Base-by-base conservation (phyloP, 1,139 yeast genomes). In the Yamadazyma friedrichii region DNA sequence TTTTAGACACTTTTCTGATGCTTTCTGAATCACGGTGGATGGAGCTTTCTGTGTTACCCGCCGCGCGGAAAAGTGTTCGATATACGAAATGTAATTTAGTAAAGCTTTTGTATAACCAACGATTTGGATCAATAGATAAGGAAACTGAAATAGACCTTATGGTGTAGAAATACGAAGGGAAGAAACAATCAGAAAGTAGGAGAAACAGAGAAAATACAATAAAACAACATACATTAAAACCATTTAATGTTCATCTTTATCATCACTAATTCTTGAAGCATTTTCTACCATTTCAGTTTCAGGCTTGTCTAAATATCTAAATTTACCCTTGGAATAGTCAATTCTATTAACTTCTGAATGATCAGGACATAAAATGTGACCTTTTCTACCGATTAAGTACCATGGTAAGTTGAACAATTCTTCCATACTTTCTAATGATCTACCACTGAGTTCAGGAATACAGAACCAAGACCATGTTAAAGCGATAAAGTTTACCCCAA, bases 331-430 rank as follows among this genome's bases (percentile, higher is more conserved):
- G 15, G 42, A 39, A 16, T 42, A 42, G 24, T 42, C 45, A 17
- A 42, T 39, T 30, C 27, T 42, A 25, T 40, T 39, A 12, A 42
- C 41, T 53, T 74, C 78, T 20, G 82, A 73, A 56, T 70, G 67
- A 55, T 77, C 82, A 16, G 81, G 81, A 50, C 78, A 70, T 45
- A 77, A 64, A 44, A 64, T 60, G n/a, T 73, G 64, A 52, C 81
- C 81, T 46, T 62, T 67, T 64, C 82, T 69, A 36, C 81, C 81
- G 52, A 77, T 41, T 6, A 74, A 43, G 55, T 78, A 76, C 83
- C 84, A 79, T 39, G 83, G 83, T 53, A 76, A 67, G 49, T 63
- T 69, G 64, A 80, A 80, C 44, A 80, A 55, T 39, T 76, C 82
- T 52, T 78, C 83, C 72, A 77, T 74, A 42, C 75, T 64, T 57